Conservation (phyloP, 768 basidiomycete genomes). For the Fomitopsis serialis region DNA sequence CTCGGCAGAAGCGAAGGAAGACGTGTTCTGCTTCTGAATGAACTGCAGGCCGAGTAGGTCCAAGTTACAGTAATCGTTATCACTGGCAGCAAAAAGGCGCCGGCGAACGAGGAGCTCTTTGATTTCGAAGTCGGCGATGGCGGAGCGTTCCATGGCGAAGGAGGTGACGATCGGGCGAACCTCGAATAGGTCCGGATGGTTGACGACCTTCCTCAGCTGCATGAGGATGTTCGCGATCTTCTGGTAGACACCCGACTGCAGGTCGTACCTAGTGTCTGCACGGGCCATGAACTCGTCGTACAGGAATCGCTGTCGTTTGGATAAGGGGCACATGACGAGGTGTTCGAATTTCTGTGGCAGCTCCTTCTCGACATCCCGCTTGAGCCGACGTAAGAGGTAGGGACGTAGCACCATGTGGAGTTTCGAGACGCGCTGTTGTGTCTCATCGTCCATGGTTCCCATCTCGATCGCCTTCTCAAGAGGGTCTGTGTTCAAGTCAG, state of each 20-base stretch:
- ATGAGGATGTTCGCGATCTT: slow-evolving; percentile 93
- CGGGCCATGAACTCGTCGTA: slow-evolving; percentile 97
- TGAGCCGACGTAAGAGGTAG: slow-evolving; percentile 91
- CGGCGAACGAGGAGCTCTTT: slow-evolving; percentile 84
- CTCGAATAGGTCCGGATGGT: slow-evolving; percentile 91
- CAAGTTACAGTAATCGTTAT: slow-evolving; percentile 54
- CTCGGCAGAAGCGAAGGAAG: slow-evolving; percentile 48
- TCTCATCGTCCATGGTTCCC: slow-evolving; percentile 79
- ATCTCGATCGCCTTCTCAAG: slow-evolving; percentile 92
- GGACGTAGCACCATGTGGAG: slow-evolving; percentile 95
- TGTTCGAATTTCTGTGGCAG: slow-evolving; percentile 93
- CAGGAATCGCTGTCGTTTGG: slow-evolving; percentile 89
- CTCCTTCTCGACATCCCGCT: slow-evolving; percentile 95
- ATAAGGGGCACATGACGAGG: slow-evolving; percentile 80
- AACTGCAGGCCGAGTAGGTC: slow-evolving; percentile 63
- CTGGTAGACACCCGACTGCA: slow-evolving; percentile 82
- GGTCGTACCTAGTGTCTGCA: slow-evolving; percentile 74
- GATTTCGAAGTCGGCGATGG: slow-evolving; percentile 75
- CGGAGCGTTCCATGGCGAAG: slow-evolving; percentile 71
- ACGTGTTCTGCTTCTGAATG: slow-evolving; percentile 45
- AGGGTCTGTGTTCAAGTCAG: slow-evolving; percentile 53
- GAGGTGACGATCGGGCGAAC: slow-evolving; percentile 79
- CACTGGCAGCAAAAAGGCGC: slow-evolving; percentile 49
- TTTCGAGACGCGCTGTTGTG: slow-evolving; percentile 76
- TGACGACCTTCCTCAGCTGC: slow-evolving; percentile 97